Evolutionary conservation across 208 protist genomes (phyloP).

Genomic region (Trypanosoma avium): DNA sequence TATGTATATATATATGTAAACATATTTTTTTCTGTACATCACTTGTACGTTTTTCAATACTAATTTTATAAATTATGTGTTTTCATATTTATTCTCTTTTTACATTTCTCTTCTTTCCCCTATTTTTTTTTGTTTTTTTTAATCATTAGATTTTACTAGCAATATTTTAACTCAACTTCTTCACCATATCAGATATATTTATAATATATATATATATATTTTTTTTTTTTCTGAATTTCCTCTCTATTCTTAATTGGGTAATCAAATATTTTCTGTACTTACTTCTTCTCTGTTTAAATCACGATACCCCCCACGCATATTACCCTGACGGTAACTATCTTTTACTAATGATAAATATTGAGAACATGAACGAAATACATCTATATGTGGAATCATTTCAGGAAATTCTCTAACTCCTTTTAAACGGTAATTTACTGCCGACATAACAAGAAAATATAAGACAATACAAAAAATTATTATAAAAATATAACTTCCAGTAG

Average conservation of each 20-base stretch:
- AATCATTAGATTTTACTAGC: too few relatives aligned
- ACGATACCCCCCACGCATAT: constrained; percentile 22
- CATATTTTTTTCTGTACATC: too few relatives aligned
- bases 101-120: too few relatives aligned
- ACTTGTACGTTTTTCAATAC: too few relatives aligned
- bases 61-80: too few relatives aligned
- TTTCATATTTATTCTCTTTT: too few relatives aligned
- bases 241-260: neutral
- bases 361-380: constrained; percentile 32
- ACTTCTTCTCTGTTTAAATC: constrained; percentile 20
- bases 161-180: too few relatives aligned
- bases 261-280: constrained; percentile 24
- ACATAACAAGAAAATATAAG: constrained; percentile 44
- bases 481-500: constrained; percentile 9
- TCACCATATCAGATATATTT: too few relatives aligned
- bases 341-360: constrained; percentile 17
- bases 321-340: neutral
- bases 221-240: neutral
- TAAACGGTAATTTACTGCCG: constrained; percentile 61
- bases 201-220: neutral
- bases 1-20: too few relatives aligned
- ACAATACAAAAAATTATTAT: constrained; percentile 30
- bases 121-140: too few relatives aligned
- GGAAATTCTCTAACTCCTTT: constrained; percentile 62
- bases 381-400: constrained; percentile 68